Percentiles rank a stretch among this genome's conserved stretches.
These are phyloP conservation scores for Fusarium dimerum DNA, from an alignment of 2,329 filamentous ascomycete species.

Conservation along the genomic window DNA sequence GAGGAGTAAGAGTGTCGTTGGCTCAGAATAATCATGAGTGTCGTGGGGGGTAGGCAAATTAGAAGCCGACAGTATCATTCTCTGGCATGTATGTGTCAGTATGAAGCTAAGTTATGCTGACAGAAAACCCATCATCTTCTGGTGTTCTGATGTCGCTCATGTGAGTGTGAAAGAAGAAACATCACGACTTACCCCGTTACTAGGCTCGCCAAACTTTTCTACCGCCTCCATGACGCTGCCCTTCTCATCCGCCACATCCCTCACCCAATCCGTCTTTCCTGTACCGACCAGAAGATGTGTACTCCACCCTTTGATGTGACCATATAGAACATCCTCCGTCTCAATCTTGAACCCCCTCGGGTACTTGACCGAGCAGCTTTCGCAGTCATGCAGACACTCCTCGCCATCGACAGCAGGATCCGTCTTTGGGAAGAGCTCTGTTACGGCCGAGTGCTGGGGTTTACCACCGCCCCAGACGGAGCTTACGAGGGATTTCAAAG, in stretches of 20 bases:
- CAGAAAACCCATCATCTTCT: not conserved
- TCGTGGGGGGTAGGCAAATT: slow-evolving; percentile 82
- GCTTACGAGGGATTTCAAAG: slow-evolving; percentile 35
- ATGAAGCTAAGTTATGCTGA: not conserved
- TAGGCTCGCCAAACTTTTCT: slow-evolving; percentile 56
- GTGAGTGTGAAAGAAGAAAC: not conserved
- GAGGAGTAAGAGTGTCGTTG: slow-evolving; percentile 80
- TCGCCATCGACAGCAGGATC: slow-evolving; percentile 80
- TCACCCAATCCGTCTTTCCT: slow-evolving; percentile 93
- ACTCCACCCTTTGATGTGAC: slow-evolving; percentile 81
- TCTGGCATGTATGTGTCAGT: slow-evolving; percentile 45
- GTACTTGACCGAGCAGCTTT: slow-evolving; percentile 75
- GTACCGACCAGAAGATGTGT: slow-evolving; percentile 92
- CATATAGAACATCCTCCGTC: slow-evolving; percentile 77
- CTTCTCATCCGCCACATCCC: slow-evolving; percentile 85
- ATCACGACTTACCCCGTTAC: slow-evolving; percentile 62
- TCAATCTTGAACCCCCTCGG: slow-evolving; percentile 74
- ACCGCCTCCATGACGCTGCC: slow-evolving; percentile 82
- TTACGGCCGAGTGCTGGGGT: slow-evolving; percentile 30
- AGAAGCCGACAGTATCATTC: slow-evolving; percentile 86
- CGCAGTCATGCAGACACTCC: slow-evolving; percentile 86
- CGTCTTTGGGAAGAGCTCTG: slow-evolving; percentile 70
- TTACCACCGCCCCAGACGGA: slow-evolving; percentile 31
- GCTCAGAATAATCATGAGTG: slow-evolving; percentile 61
- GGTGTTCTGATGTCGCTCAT: too few relatives aligned